Base-by-base conservation (phyloP, 306 rosid species). In the Aeschynomene evenia region DNA sequence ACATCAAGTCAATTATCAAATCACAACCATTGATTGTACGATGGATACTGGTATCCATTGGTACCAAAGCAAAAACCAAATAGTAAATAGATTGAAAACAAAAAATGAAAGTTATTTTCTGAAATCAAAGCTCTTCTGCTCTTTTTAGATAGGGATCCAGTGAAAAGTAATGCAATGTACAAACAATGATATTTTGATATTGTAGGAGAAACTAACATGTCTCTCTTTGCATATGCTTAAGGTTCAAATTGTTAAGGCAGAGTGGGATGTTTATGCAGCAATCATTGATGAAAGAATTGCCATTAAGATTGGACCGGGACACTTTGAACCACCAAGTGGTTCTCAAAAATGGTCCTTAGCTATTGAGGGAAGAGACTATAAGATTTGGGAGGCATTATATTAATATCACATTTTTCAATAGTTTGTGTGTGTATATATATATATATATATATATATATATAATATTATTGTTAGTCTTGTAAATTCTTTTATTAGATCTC, bases 281-380 rank as follows among this genome's bases (percentile, higher is more conserved):
- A 78, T 80, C 72, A 33, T 92, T 9, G 95, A 87, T 28, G 78
- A 83, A 42, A 85, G 75, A 37, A 73, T 92, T 21, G 88, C 85
- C 3, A 57, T 92, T 82, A 92, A 92, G 87, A 89, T 92, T 8
- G 98, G 96, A 71, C 98, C 95, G 10, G 98, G 98, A 45, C 65
- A 82, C 71, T 92, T 77, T 72, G 89, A 92, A 63, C 95, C 98
- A 21, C 83, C 79, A 37, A 82, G 46, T 34, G 82, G 66, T 45
- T 53, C 79, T 51, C 60, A 68, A 16, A 72, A 42, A 55, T 92
- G 98, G 98, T 74, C 88, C 51, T 21, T 54, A 60, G 80, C 74
- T 19, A 7, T 56, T 7, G 86, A 87, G 68, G 96, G 98, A 79
- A 87, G 55, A 36, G 88, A 85, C 76, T 92, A 85, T 72, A 84